Percentiles rank a stretch among this genome's conserved stretches.
Evolutionary conservation across 2,329 filamentous ascomycete genomes (phyloP).

Genomic region (Aspergillus chevalieri): DNA sequence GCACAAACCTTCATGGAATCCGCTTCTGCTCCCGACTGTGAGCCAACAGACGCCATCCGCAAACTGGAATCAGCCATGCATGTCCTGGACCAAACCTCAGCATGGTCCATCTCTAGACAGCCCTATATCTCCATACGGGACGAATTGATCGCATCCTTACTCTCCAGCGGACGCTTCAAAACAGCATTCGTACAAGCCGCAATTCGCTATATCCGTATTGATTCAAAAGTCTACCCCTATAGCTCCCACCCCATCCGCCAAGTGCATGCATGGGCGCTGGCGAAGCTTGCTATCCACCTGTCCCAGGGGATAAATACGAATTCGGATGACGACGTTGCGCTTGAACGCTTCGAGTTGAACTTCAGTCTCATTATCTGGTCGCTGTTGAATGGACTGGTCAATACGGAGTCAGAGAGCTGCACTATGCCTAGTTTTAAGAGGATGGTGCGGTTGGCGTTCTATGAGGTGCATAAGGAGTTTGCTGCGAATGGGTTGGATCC

Average conservation of each 20-base stretch:
- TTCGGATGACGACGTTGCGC: conserved; percentile 9
- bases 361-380: conserved; percentile 30
- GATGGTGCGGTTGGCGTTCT: conserved; percentile 20
- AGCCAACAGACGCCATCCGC: conserved; percentile 25
- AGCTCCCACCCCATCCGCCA: conserved; percentile 50
- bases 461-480: conserved; percentile 23
- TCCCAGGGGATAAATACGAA: conserved; percentile 19
- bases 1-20: conserved; percentile 21
- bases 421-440: conserved; percentile 25
- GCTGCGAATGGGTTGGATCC: conserved; percentile 21
- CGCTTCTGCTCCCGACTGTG: conserved; percentile 9
- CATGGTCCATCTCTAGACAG: conserved; percentile 48
- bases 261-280: conserved; percentile 38
- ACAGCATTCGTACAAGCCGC: conserved; percentile 47
- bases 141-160: conserved; percentile 46
- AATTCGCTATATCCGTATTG: conserved; percentile 46
- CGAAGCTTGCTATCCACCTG: conserved; percentile 23
- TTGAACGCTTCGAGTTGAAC: conserved; percentile 22
- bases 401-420: conserved; percentile 18
- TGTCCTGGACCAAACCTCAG: conserved; percentile 31
- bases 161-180: conserved; percentile 40
- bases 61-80: conserved; percentile 36
- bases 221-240: conserved; percentile 47
- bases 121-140: conserved; percentile 51
- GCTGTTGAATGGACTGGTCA: conserved; percentile 23